Evolutionary conservation across 176 grass and related monocot species (phyloP).

Genomic region (Oryza rufipogon): DNA sequence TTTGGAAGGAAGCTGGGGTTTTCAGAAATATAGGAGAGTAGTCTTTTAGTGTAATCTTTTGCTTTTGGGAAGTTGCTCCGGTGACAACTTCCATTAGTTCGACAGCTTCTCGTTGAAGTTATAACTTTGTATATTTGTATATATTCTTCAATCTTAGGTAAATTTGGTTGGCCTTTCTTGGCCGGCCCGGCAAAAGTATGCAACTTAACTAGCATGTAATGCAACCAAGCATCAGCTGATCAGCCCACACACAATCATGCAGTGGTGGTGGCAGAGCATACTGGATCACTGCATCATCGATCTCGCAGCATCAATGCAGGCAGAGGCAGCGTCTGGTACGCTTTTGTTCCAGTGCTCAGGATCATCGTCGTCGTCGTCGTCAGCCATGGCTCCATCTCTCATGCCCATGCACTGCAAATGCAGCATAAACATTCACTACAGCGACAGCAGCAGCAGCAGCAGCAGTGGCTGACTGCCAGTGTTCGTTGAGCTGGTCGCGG

Average conservation of each 20-base stretch:
- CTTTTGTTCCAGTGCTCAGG: constrained; percentile 16
- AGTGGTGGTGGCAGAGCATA: not conserved
- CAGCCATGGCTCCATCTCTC: constrained; percentile 26
- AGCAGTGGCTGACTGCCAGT: not conserved
- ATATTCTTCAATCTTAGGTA: no score
- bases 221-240: no score
- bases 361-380: constrained; percentile 36
- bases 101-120: no score
- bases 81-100: no score
- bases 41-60: no score
- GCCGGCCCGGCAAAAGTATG: no score
- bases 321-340: not conserved
- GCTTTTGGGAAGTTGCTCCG: no score
- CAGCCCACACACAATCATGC: constrained; percentile 22
- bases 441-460: not conserved
- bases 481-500: constrained; percentile 47
- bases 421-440: constrained; percentile 9
- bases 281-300: not conserved
- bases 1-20: no score
- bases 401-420: constrained; percentile 33
- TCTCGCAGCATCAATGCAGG: not conserved
- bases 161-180: no score
- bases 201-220: no score
- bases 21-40: no score
- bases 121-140: no score